These are phyloP conservation scores for Oxalis stricta DNA, from an alignment of 441 rosid genomes.

Conservation along the genomic window DNA sequence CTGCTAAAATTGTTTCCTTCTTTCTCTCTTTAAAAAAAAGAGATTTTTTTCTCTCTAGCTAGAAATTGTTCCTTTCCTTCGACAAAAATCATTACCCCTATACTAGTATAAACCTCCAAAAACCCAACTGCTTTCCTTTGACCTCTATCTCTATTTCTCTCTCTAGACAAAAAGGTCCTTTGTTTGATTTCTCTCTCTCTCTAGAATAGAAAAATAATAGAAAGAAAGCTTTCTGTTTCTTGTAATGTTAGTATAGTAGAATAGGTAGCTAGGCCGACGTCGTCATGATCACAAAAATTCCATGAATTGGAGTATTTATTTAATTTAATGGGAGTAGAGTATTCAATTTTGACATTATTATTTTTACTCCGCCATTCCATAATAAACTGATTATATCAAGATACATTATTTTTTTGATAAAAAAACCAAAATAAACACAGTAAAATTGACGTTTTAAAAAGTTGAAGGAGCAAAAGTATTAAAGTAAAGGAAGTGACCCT, in stretches of 20 bases:
- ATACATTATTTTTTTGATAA: no score
- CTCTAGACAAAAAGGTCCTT: not conserved
- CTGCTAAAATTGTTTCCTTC: not conserved
- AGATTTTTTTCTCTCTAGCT: slow-evolving; percentile 29
- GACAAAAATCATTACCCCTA: slow-evolving; percentile 29
- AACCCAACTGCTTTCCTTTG: slow-evolving; percentile 60
- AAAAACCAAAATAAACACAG: no score
- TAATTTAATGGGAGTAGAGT: no score
- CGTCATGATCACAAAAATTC: slow-evolving; percentile 29
- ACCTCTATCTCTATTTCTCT: slow-evolving; percentile 30
- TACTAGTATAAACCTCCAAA: slow-evolving; percentile 9
- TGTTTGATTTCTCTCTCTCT: no score
- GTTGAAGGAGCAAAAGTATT: no score
- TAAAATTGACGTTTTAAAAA: no score
- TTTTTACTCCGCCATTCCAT: slow-evolving; percentile 1
- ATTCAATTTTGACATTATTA: not conserved
- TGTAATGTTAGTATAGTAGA: no score
- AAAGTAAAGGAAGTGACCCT: no score
- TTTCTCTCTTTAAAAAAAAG: slow-evolving; percentile 5
- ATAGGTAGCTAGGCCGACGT: slow-evolving; percentile 31
- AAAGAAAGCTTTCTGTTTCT: no score
- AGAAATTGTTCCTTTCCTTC: slow-evolving; percentile 23
- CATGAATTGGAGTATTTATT: no score
- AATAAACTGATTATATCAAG: no score
- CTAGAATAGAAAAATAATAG: slow-evolving; percentile 1